These are phyloP conservation scores for Syzygium aqueum DNA, from an alignment of 345 rosid genomes.

Conservation along the genomic window DNA sequence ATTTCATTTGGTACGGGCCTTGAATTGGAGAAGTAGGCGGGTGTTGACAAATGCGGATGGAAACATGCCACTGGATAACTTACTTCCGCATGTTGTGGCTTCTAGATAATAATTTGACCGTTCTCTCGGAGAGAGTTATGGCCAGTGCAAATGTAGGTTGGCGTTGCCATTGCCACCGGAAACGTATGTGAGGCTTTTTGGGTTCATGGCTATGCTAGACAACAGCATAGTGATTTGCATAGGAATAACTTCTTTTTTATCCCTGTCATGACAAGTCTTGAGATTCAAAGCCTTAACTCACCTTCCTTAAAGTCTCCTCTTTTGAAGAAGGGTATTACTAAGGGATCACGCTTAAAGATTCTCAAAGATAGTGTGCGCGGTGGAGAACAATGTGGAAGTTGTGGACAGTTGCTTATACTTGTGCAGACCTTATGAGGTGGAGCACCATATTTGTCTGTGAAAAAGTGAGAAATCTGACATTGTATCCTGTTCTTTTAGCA, in stretches of 20 bases:
- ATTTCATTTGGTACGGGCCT: not conserved
- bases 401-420: not conserved
- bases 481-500: not conserved
- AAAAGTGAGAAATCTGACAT: not conserved
- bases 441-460: not conserved
- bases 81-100: not conserved
- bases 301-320: not conserved
- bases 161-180: not conserved
- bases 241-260: not conserved
- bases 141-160: not conserved
- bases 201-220: not conserved
- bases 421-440: not conserved
- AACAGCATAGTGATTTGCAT: not conserved
- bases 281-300: not conserved
- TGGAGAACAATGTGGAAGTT: not conserved
- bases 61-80: not conserved
- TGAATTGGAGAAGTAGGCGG: not conserved
- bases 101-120: not conserved
- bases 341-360: not conserved
- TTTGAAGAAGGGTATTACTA: not conserved
- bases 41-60: not conserved
- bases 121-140: not conserved
- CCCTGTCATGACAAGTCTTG: not conserved
- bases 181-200: not conserved
- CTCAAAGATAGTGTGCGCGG: not conserved